phyloP scores from a whole-genome alignment of 805 yeast species.

The Ogataea chonburiensis region DNA sequence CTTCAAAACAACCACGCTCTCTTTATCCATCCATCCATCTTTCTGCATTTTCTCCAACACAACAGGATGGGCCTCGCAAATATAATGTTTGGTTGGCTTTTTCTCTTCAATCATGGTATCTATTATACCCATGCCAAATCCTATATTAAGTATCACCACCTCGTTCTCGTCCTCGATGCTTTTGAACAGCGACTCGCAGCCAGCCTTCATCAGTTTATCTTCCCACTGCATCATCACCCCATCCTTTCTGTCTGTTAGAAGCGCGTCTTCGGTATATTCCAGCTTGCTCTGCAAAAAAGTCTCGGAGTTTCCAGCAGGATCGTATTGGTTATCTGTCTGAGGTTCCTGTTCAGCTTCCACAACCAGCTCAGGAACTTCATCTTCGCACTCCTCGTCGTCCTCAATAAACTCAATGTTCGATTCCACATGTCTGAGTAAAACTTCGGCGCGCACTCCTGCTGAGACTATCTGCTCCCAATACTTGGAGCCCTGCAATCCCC shows the following conservation, averaged over 20 bases:
- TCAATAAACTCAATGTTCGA: slow-evolving; percentile 60
- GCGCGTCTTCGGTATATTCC: slow-evolving; percentile 63
- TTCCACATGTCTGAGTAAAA: slow-evolving; percentile 72
- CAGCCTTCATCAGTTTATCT: slow-evolving; percentile 71
- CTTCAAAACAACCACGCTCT: slow-evolving; percentile 68
- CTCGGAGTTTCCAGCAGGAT: slow-evolving; percentile 64
- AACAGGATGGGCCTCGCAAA: slow-evolving; percentile 93
- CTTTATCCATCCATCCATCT: slow-evolving; percentile 82
- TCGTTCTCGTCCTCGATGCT: slow-evolving; percentile 38
- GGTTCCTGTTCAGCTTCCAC: too few species aligned
- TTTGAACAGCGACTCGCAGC: slow-evolving; percentile 70
- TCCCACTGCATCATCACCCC: slow-evolving; percentile 99
- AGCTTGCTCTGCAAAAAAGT: slow-evolving; percentile 66
- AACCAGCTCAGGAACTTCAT: slow-evolving; percentile 17
- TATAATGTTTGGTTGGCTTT: slow-evolving; percentile 71
- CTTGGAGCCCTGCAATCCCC: slow-evolving; percentile 40
- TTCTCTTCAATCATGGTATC: slow-evolving; percentile 68
- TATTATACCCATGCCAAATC: slow-evolving; percentile 97
- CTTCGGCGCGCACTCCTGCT: slow-evolving; percentile 90
- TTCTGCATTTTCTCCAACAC: slow-evolving; percentile 63
- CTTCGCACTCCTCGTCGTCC: slow-evolving; percentile 32
- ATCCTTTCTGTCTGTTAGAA: slow-evolving; percentile 73
- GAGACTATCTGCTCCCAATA: slow-evolving; percentile 57
- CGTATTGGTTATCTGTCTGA: too few species aligned
- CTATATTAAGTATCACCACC: slow-evolving; percentile 70